phyloP scores from a whole-genome alignment of 257 asterid genomes.

The Nicotiana tomentosiformis region DNA sequence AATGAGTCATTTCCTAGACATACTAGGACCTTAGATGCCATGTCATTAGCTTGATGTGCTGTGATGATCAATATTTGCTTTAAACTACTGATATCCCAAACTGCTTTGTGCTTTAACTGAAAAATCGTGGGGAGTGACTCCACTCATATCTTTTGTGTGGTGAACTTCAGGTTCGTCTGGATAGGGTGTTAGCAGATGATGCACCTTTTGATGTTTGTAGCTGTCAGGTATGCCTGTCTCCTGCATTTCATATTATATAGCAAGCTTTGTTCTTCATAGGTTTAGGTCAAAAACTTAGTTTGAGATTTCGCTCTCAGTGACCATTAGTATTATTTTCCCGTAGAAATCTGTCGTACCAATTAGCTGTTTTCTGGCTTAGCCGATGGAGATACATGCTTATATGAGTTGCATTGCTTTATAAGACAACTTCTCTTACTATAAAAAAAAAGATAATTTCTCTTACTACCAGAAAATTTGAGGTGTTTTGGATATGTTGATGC shows the following conservation, averaged over 20 bases:
- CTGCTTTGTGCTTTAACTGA: not conserved
- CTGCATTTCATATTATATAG: not conserved
- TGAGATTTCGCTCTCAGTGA: not conserved
- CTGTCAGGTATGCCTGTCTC: conserved; percentile 64
- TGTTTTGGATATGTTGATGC: conserved; percentile 1
- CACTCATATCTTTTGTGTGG: conserved; percentile 9
- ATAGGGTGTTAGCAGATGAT: conserved; percentile 76
- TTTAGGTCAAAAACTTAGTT: not conserved
- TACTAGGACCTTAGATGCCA: not conserved
- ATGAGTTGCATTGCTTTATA: not conserved
- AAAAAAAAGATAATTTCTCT: not conserved
- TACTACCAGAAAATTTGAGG: not conserved
- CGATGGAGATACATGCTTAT: not conserved
- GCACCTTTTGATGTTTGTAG: conserved; percentile 96
- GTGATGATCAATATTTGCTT: not conserved
- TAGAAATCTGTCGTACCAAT: not conserved
- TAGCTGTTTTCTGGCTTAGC: not conserved
- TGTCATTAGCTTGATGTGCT: not conserved
- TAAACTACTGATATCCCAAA: not conserved
- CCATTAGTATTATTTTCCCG: not conserved
- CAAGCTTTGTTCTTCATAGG: not conserved
- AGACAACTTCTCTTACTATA: not conserved
- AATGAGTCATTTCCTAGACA: not conserved
- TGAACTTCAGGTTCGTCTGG: conserved; percentile 62
- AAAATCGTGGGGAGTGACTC: not conserved